phyloP scores from a whole-genome alignment of 495 filamentous ascomycete species.

The Talaromyces proteolyticus region DNA sequence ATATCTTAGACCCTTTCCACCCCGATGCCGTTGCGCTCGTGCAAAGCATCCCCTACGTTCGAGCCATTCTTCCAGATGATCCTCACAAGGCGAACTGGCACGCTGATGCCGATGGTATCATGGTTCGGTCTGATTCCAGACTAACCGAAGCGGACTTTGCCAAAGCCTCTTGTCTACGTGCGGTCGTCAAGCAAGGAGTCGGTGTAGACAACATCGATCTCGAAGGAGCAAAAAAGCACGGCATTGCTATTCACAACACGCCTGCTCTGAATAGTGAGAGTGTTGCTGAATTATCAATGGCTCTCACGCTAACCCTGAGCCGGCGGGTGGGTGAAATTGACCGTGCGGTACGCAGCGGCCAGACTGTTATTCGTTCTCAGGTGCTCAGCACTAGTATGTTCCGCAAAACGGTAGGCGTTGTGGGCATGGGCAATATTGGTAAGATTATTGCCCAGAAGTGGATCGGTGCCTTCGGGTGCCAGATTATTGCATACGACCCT shows the following conservation, averaged over 20 bases:
- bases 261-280: not conserved
- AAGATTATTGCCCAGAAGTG: not conserved
- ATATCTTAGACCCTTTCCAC: not conserved
- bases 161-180: not conserved
- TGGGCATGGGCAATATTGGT: conserved; percentile 7
- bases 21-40: not conserved
- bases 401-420: not conserved
- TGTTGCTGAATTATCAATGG: not conserved
- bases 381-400: not conserved
- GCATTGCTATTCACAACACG: not conserved
- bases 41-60: not conserved
- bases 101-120: not conserved
- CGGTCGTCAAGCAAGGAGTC: not conserved
- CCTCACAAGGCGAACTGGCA: not conserved
- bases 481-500: not conserved
- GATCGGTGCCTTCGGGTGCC: not conserved
- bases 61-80: not conserved
- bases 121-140: not conserved
- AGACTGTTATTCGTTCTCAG: not conserved
- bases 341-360: not conserved
- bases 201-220: conserved; percentile 2
- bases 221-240: not conserved
- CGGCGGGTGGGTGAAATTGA: not conserved
- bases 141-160: not conserved
- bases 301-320: not conserved